Base-by-base conservation (phyloP, 305 asterid genomes). In the Plantago lanceolata region DNA sequence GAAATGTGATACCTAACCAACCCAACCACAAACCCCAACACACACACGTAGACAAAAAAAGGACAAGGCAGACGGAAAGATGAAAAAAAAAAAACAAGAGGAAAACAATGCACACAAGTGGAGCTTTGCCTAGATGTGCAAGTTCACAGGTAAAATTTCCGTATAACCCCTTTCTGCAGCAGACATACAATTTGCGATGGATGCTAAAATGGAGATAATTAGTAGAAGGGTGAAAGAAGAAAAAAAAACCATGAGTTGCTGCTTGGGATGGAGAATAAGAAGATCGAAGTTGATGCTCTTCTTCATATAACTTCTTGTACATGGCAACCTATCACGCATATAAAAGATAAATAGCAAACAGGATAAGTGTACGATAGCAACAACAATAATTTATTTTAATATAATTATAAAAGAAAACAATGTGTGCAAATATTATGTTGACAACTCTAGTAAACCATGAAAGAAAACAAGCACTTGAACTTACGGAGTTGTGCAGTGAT, bases 401-500 rank as follows among this genome's bases (percentile, higher is more conserved):
- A 24, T 24, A n/a, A n/a, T 24, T 24, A 24, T 24, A 24, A 24
- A 24, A 24, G 28, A 24, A 24, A 24, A 24, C 28, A 24, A 3
- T 24, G 28, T 24, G 1, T 24, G 2, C 28, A 24, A 24, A 24
- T 24, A 1, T 24, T 24, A 24, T 24, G 28, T 24, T 1, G 28
- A 24, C 3, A 24, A 24, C n/a, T n/a, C n/a, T n/a, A n/a, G n/a
- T n/a, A n/a, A 24, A 24, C 28, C 3, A 24, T 24, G 28, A 24
- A 24, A 24, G 28, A 26, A 45, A 60, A 61, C 37, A 69, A 68
- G 68, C 55, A 64, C 58, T 52, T 69, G 44, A 71, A 66, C 65
- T 91, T 81, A 90, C 99, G 51, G 99, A 88, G 40, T 82, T 53
- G 75, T 94, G 97, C 66, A 94, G 97, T 18, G 97, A 88, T 79